Percentiles rank a stretch among this genome's conserved stretches.
These are phyloP conservation scores for Mycena olivaceomarginata DNA, from an alignment of 768 basidiomycete genomes.

Conservation along the genomic window DNA sequence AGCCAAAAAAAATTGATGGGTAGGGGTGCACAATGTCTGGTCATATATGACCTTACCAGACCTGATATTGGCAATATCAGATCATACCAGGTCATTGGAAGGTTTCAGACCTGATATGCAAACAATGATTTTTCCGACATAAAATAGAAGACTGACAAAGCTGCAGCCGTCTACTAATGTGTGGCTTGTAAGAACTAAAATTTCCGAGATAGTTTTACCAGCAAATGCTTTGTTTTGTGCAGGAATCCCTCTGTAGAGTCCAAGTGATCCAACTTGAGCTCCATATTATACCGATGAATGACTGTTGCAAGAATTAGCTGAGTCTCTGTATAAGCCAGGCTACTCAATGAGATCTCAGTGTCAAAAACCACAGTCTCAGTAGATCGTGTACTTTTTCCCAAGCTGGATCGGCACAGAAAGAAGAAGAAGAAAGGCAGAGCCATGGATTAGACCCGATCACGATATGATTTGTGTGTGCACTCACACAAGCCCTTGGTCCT, in stretches of 20 bases:
- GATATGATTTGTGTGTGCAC: not conserved
- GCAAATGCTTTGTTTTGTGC: not conserved
- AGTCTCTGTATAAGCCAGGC: conserved; percentile 3
- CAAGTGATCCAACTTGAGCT: not conserved
- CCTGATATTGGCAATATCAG: too few relatives aligned
- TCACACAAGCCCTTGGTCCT: conserved; percentile 4
- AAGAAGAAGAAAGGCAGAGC: not conserved
- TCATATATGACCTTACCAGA: too few relatives aligned
- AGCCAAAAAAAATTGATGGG: too few relatives aligned
- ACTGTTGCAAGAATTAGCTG: conserved; percentile 7
- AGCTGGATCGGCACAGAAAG: not conserved
- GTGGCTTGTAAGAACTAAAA: conserved; percentile 5
- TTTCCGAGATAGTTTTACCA: conserved; percentile 6
- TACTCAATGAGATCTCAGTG: not conserved
- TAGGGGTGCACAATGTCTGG: too few relatives aligned
- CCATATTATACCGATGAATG: conserved; percentile 4
- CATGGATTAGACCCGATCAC: not conserved
- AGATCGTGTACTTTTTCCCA: not conserved
- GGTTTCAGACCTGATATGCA: too few relatives aligned
- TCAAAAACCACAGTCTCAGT: not conserved
- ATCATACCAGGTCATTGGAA: too few relatives aligned
- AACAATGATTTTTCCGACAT: too few relatives aligned
- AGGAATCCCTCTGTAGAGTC: not conserved
- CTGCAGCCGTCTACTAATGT: not conserved
- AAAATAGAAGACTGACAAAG: not conserved